A percentile compares a stretch with the other conserved stretches of the same genome.
These are phyloP conservation scores for Aureobasidium zeae DNA, from an alignment of 2,329 filamentous ascomycete species.

Conservation along the genomic window DNA sequence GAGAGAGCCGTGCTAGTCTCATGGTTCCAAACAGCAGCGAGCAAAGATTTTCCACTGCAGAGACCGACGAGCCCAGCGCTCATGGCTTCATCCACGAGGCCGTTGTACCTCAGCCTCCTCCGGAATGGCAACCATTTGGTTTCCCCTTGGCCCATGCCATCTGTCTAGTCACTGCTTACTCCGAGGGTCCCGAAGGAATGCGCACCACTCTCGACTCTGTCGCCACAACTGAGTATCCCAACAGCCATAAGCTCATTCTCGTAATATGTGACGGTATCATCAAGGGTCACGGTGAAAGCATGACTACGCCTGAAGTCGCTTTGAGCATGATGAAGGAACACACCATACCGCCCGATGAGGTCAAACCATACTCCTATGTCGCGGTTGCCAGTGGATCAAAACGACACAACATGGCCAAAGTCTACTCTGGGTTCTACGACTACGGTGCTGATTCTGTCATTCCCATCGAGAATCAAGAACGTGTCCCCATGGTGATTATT, in stretches of 20 bases:
- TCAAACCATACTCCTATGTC: constrained; percentile 88
- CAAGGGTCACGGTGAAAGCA: constrained; percentile 81
- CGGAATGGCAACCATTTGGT: constrained; percentile 95
- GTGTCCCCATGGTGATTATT: constrained; percentile 93
- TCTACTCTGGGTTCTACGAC: constrained; percentile 97
- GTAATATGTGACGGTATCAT: constrained; percentile 97
- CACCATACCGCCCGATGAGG: constrained; percentile 67
- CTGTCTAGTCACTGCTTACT: constrained; percentile 93
- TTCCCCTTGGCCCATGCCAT: constrained; percentile 90
- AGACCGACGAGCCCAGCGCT: constrained; percentile 61
- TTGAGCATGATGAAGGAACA: constrained; percentile 93
- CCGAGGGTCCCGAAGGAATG: constrained; percentile 85
- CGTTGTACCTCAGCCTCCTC: constrained; percentile 89
- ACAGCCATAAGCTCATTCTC: constrained; percentile 95
- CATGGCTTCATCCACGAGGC: constrained; percentile 93
- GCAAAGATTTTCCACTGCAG: constrained; percentile 45
- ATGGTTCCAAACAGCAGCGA: constrained; percentile 36
- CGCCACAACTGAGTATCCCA: constrained; percentile 95
- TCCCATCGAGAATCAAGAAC: constrained; percentile 79
- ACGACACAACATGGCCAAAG: constrained; percentile 98
- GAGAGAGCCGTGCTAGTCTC: constrained; percentile 34
- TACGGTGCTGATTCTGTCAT: constrained; percentile 77
- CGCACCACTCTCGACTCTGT: constrained; percentile 93
- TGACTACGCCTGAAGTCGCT: constrained; percentile 83
- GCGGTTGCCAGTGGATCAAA: constrained; percentile 93